Evolutionary conservation across 1,139 yeast species (phyloP), one percentile per base, ranked within the genome.

Genomic region (Blastobotrys apis): DNA sequence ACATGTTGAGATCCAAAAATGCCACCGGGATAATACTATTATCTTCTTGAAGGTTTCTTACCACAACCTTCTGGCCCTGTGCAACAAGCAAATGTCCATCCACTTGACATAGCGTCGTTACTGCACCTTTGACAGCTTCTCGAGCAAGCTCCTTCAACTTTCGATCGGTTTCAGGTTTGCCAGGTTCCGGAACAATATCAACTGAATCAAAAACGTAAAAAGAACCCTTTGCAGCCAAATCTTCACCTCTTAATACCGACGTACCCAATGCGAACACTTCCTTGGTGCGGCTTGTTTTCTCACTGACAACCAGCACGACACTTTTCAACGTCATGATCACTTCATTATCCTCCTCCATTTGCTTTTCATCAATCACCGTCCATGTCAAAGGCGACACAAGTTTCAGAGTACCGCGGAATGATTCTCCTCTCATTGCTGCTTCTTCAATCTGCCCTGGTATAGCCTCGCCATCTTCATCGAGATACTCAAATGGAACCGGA

Each of bases 141-240:
- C 77, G 74, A 45, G 78, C 80, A n/a, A 85, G 72, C 52, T 80
- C 79, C 58, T 86, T 86, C 54, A 92, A 73, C 62, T 83, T 84
- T 61, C 77, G 85, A 53, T 81, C 82, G 1, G 90, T 82, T 56
- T 87, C 95, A 0, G 97, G 96, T 49, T 73, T 77, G 0, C 84
- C 92, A 0, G 94, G 94, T 57, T 88, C 96, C 0, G 97, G 96
- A 49, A 87, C 87, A 61, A 88, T 84, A 51, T 82, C 90, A 43
- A 84, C 81, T 33, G 86, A 73, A 53, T 88, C 95, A 54, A 69
- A 81, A 1, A 90, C 68, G 52, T 80, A 78, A 63, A 87, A 84
- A 1, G 83, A 72, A 0, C 98, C 98, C 56, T 81, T 78, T 1
- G 95, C 78, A 4, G 88, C 77, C 47, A 84, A 69, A 66, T 88